Evolutionary conservation across 768 basidiomycete genomes (phyloP), one percentile per base, ranked within the genome.

Genomic region (Pulveroboletus sp.): DNA sequence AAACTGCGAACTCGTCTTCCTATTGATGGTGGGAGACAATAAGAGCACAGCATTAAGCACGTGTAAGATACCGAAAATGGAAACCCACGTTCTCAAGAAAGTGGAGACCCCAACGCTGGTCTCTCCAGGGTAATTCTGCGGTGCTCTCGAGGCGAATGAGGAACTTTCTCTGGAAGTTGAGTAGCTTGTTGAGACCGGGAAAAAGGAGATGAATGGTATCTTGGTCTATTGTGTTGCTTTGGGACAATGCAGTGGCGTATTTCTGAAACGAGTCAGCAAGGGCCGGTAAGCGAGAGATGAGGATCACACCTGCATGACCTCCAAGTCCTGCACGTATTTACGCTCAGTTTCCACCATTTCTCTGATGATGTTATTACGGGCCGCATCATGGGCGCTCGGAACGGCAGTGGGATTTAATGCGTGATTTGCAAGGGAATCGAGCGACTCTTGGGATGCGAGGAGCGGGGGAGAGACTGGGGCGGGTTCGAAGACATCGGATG

Each of bases 161-260:
- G 70, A 95, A 94, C 65, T 86, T 85, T 57, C 93, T 83, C 68
- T 98, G 96, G 63, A 98, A 96, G 68, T 99, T 97, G 59, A 98
- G 79, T 26, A 99, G 79, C 65, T 92, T 89, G 76, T 92, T 89
- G 55, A 98, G 78, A 68, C 90, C 90, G 5, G 93, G 91, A 73
- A 99, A 99, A 50, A 99, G 85, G 49, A 87, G 79, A 71, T 97
- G 95, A 46, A 95, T 92, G 36, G 92, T 94, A 65, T 98, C 96
- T 59, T 91, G 89, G 67, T 93, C 87, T 58, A 98, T 86, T 47
- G 89, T 76, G 60, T 89, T 86, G 61, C 81, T 81, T 67, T 88
- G 84, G 6, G 91, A 77, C 50, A 97, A 73, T 14, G 87, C 85
- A 40, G 79, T 85, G 16, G 94, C 82, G 63, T 97, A 98, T 81